Evolutionary conservation across 2,329 filamentous ascomycete species (phyloP).

Genomic region (Colletotrichum somersetense): DNA sequence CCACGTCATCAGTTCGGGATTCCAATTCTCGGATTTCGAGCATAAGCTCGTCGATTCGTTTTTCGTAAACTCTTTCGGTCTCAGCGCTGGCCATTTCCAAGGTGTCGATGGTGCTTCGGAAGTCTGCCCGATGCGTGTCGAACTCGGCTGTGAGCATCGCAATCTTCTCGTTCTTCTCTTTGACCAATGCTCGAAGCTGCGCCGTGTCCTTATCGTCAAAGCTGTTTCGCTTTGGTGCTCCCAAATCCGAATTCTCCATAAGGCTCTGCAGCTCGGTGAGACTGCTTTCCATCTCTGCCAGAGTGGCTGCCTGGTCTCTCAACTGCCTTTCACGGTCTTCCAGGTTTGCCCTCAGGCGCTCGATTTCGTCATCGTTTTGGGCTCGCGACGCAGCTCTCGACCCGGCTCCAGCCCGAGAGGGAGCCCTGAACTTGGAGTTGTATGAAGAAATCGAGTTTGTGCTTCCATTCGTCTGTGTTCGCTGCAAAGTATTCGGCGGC

Average conservation of each 20-base stretch:
- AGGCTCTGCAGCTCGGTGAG: constrained; percentile 81
- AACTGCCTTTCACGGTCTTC: constrained; percentile 88
- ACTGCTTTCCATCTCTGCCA: constrained; percentile 91
- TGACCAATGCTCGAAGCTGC: constrained; percentile 83
- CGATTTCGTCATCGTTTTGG: constrained; percentile 77
- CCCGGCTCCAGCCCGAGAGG: constrained; percentile 61
- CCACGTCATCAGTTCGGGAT: constrained; percentile 87
- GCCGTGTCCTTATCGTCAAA: constrained; percentile 78
- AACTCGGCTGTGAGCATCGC: constrained; percentile 93
- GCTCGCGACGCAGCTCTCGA: constrained; percentile 53
- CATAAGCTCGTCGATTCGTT: constrained; percentile 87
- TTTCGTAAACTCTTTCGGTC: constrained; percentile 95
- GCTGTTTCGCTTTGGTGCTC: constrained; percentile 58
- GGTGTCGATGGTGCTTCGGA: constrained; percentile 96
- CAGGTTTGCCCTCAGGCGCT: constrained; percentile 78
- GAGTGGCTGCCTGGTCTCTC: constrained; percentile 84
- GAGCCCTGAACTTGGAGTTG: constrained; percentile 64
- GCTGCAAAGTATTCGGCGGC: constrained; percentile 64
- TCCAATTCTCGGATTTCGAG: constrained; percentile 86
- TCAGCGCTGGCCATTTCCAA: constrained; percentile 95
- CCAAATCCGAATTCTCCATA: constrained; percentile 70
- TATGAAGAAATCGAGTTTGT: constrained; percentile 68
- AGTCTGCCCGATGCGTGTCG: constrained; percentile 93
- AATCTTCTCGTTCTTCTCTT: constrained; percentile 98
- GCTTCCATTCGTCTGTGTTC: constrained; percentile 67